Percentiles rank a stretch among this genome's conserved stretches.
Conservation (phyloP, 2,329 filamentous ascomycete species). For the Zymoseptoria pseudotritici region DNA sequence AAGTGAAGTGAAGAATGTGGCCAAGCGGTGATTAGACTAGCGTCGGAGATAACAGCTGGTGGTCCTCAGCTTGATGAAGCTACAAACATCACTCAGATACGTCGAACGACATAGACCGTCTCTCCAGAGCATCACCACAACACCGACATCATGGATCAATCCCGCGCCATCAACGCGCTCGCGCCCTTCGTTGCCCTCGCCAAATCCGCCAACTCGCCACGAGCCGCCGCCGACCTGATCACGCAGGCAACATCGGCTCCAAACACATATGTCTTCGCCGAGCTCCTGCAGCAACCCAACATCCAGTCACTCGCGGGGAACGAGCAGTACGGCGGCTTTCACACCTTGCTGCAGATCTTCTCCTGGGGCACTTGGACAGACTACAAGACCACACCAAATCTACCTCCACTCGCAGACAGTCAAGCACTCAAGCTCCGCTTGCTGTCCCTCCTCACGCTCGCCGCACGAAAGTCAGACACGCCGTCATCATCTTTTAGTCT, state of each 20-base stretch:
- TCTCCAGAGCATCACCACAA: too few species aligned
- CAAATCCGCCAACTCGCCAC: constrained; percentile 75
- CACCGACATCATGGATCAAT: constrained; percentile 59
- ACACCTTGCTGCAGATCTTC: constrained; percentile 77
- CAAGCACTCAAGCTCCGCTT: constrained; percentile 84
- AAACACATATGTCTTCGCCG: constrained; percentile 87
- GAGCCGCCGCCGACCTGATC: constrained; percentile 78
- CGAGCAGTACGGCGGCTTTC: constrained; percentile 55
- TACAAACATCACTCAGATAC: background rate
- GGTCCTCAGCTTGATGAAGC: background rate
- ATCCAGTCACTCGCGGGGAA: constrained; percentile 63
- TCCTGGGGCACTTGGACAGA: constrained; percentile 82
- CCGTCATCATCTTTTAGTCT: constrained; percentile 48
- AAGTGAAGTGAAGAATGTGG: background rate
- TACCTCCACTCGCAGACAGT: constrained; percentile 59
- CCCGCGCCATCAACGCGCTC: constrained; percentile 51
- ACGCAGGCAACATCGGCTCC: constrained; percentile 80
- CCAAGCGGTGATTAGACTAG: background rate
- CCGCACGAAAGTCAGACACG: constrained; percentile 44
- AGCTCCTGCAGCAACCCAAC: constrained; percentile 75
- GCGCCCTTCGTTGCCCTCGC: constrained; percentile 87
- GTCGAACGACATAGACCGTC: too few species aligned
- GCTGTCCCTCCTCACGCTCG: constrained; percentile 77
- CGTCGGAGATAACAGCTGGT: background rate
- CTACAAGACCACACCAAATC: constrained; percentile 47